phyloP scores from a whole-genome alignment of 2,329 filamentous ascomycete genomes.

The Lachnellula cervina region DNA sequence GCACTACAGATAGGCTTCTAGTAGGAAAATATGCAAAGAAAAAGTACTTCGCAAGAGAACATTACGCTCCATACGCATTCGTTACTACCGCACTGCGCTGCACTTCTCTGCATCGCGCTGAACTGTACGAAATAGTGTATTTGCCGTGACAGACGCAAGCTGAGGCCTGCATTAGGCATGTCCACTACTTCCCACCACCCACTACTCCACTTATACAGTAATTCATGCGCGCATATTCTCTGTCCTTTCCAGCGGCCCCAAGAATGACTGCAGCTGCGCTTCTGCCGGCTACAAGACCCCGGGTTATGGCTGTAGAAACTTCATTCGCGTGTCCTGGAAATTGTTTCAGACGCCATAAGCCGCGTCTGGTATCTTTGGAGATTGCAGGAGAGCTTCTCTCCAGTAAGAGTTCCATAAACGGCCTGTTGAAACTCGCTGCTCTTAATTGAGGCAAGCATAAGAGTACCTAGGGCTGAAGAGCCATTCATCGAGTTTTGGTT shows the following conservation, averaged over 20 bases:
- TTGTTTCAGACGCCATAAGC: slow-evolving; percentile 22
- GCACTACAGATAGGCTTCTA: neutral
- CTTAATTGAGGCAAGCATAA: slow-evolving; percentile 11
- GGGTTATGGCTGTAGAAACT: slow-evolving; percentile 17
- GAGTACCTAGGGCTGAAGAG: slow-evolving; percentile 22
- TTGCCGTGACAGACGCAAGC: slow-evolving; percentile 4
- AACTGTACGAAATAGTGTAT: neutral
- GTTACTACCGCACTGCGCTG: too few relatives aligned
- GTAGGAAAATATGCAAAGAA: neutral
- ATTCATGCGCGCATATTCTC: slow-evolving; percentile 7
- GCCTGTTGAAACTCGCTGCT: slow-evolving; percentile 13
- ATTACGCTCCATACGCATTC: too few relatives aligned
- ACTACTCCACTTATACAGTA: neutral
- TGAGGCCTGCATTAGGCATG: slow-evolving; percentile 6
- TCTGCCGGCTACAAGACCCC: slow-evolving; percentile 12
- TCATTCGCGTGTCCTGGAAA: slow-evolving; percentile 20
- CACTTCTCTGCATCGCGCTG: too few relatives aligned
- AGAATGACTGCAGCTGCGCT: slow-evolving; percentile 7
- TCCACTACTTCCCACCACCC: slow-evolving; percentile 6
- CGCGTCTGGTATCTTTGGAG: slow-evolving; percentile 16
- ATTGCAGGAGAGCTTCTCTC: slow-evolving; percentile 20
- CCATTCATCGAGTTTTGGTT: neutral
- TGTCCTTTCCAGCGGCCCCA: neutral
- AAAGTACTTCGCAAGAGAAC: neutral
- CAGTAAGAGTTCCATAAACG: slow-evolving; percentile 17